These are phyloP conservation scores for Penicillium sumatraense DNA, from an alignment of 2,329 filamentous ascomycete species.

Conservation along the genomic window DNA sequence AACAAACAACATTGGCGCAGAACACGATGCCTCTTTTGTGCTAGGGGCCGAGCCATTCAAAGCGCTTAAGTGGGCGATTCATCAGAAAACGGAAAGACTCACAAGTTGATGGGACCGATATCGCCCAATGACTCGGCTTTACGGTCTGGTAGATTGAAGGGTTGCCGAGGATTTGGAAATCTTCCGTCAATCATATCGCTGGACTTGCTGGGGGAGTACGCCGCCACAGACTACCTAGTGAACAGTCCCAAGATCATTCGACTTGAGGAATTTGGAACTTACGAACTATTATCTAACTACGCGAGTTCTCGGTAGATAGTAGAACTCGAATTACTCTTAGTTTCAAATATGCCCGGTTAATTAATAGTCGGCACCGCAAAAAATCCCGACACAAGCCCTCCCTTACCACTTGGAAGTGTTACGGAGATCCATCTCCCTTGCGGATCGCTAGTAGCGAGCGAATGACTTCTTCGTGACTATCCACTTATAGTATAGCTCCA, in stretches of 20 bases:
- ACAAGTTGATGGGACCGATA: not conserved
- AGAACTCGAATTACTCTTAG: not conserved
- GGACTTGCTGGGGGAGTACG: not conserved
- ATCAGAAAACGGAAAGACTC: not conserved
- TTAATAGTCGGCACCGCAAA: no score
- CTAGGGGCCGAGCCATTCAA: not conserved
- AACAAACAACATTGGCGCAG: not conserved
- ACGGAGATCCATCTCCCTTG: no score
- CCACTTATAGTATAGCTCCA: constrained; percentile 2
- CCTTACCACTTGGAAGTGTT: no score
- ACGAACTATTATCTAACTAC: not conserved
- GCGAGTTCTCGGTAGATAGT: not conserved
- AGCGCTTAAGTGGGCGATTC: not conserved
- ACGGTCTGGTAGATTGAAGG: not conserved
- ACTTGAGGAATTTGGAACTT: not conserved
- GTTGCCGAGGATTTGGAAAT: constrained; percentile 10
- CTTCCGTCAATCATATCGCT: constrained; percentile 28
- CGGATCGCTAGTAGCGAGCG: not conserved
- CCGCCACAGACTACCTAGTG: constrained; percentile 1
- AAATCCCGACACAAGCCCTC: no score
- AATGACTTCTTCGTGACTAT: not conserved
- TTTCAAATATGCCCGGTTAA: not conserved
- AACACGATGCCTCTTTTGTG: not conserved
- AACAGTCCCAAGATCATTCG: not conserved
- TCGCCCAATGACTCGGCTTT: not conserved